Evolutionary conservation across 1,139 yeast genomes (phyloP).

Genomic region (Pichia sp.): DNA sequence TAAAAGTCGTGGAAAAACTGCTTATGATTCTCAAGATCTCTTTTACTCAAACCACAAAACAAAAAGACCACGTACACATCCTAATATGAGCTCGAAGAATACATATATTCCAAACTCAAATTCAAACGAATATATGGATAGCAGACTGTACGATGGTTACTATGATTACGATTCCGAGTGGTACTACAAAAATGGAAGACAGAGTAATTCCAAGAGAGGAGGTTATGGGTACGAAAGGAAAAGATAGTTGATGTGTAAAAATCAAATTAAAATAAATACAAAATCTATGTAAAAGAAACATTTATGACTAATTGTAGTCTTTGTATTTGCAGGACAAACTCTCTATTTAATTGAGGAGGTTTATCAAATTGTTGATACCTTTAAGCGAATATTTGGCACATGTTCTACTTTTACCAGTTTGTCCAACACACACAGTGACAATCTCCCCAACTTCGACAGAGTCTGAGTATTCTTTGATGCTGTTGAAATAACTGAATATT

Average conservation of each 20-base stretch:
- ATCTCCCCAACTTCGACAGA: conserved; percentile 36
- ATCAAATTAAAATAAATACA: neutral
- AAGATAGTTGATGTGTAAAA: neutral
- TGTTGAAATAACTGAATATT: conserved; percentile 57
- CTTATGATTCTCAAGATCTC: neutral
- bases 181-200: conserved; percentile 2
- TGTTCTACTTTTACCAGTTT: conserved; percentile 36
- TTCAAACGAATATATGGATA: neutral
- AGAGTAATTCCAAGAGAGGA: neutral
- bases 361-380: conserved; percentile 74
- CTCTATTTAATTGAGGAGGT: conserved; percentile 36
- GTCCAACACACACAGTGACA: conserved; percentile 63
- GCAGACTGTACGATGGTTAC: neutral
- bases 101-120: neutral
- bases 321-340: neutral
- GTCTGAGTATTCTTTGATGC: conserved; percentile 10
- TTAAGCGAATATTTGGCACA: conserved; percentile 63
- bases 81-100: neutral
- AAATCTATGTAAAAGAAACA: conserved; percentile 17
- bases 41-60: neutral
- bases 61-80: conserved; percentile 1
- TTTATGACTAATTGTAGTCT: neutral
- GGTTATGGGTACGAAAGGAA: conserved; percentile 6
- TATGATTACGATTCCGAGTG: conserved; percentile 6
- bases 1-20: neutral